A percentile compares a stretch with the other conserved stretches of the same genome.
These are phyloP conservation scores for Capsella bursapastoris DNA, from an alignment of 345 rosid genomes.

Conservation along the genomic window DNA sequence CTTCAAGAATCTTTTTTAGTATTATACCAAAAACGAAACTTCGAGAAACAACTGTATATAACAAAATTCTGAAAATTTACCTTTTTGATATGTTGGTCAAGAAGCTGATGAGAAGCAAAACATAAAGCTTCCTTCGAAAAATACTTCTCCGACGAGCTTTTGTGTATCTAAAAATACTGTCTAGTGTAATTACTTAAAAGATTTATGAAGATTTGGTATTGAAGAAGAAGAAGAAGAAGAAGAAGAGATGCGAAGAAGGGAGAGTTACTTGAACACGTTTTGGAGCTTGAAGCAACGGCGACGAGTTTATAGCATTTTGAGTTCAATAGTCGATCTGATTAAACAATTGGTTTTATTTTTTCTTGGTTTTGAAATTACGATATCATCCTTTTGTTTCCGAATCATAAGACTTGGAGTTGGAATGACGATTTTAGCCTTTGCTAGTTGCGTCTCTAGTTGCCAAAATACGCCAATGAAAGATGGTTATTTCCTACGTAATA, in stretches of 20 bases:
- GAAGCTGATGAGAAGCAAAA: no score
- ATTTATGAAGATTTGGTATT: neutral
- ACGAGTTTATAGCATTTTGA: constrained; percentile 39
- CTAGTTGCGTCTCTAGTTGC: constrained; percentile 40
- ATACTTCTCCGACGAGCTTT: neutral
- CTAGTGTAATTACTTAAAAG: neutral
- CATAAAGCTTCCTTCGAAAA: neutral
- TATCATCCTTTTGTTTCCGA: constrained; percentile 6
- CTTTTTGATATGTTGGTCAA: constrained; percentile 1
- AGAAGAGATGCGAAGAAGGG: constrained; percentile 16
- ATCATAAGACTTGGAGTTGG: neutral
- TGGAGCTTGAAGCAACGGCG: constrained; percentile 39
- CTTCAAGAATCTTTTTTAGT: neutral
- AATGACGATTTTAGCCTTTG: constrained; percentile 22
- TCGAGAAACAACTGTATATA: neutral
- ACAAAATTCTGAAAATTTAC: neutral
- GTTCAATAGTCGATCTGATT: constrained; percentile 11
- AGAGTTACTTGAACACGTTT: constrained; percentile 34
- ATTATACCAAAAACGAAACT: no score
- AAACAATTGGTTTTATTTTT: constrained; percentile 2
- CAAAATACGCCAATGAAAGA: constrained; percentile 22
- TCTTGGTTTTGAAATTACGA: constrained; percentile 16
- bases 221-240: constrained; percentile 17
- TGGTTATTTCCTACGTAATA: constrained; percentile 10
- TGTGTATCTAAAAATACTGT: neutral